These are phyloP conservation scores for Geotrichum carabidarum DNA, from an alignment of 1,139 yeast genomes.

Conservation along the genomic window DNA sequence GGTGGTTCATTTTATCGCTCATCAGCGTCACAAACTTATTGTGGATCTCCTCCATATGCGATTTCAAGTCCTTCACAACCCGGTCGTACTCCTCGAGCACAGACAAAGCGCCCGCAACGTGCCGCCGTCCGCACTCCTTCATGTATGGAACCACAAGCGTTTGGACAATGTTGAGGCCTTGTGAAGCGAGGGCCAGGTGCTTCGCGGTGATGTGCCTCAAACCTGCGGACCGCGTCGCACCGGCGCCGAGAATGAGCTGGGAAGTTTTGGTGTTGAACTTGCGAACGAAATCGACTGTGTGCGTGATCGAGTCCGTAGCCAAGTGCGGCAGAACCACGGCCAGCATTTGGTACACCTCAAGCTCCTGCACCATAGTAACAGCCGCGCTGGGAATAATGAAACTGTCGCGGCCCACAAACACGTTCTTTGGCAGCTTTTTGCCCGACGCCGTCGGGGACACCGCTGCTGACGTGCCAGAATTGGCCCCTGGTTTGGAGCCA, in stretches of 20 bases:
- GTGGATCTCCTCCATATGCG: constrained; percentile 64
- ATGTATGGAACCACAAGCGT: constrained; percentile 38
- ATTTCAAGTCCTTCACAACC: constrained; percentile 41
- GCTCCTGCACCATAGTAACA: constrained; percentile 37
- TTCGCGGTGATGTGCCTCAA: constrained; percentile 70
- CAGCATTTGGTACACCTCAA: constrained; percentile 49
- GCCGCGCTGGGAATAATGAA: constrained; percentile 39
- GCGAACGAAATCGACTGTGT: constrained; percentile 49
- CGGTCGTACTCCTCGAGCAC: constrained; percentile 42
- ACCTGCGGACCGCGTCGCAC: constrained; percentile 66
- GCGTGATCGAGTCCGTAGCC: constrained; percentile 37
- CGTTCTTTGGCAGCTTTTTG: constrained; percentile 29
- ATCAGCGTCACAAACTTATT: constrained; percentile 62
- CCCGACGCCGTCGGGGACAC: background rate
- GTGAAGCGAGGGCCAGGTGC: constrained; percentile 66
- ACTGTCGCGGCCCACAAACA: constrained; percentile 37
- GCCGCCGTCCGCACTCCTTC: constrained; percentile 31
- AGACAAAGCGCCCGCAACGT: constrained; percentile 20
- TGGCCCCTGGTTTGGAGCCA: background rate
- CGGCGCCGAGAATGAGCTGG: constrained; percentile 67
- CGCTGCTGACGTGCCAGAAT: background rate
- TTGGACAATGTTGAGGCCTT: constrained; percentile 46
- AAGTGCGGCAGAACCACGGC: constrained; percentile 48
- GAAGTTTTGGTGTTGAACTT: constrained; percentile 53
- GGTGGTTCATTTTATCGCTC: constrained; percentile 53